phyloP scores from a whole-genome alignment of 2,329 filamentous ascomycete species.

The Pleochaeta shiraiana region DNA sequence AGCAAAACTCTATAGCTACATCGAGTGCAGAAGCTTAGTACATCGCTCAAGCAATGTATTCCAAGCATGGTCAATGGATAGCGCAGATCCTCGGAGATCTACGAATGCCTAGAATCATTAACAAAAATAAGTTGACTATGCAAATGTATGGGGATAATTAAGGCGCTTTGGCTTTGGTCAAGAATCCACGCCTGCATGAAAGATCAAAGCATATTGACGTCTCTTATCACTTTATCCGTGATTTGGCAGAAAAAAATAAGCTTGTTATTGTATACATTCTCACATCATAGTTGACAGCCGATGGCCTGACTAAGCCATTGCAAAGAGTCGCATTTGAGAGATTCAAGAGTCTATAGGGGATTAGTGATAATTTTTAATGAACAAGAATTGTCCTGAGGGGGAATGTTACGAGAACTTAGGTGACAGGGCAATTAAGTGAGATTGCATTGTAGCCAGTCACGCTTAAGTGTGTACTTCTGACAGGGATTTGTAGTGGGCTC shows the following conservation, averaged over 20 bases:
- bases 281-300: too few species aligned
- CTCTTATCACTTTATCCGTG: neutral
- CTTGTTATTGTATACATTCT: too few species aligned
- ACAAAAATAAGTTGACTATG: neutral
- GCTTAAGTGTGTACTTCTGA: too few species aligned
- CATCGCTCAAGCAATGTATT: neutral
- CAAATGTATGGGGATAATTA: neutral
- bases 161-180: neutral
- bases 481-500: too few species aligned
- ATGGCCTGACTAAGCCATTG: too few species aligned
- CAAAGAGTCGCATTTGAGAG: neutral
- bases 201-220: neutral
- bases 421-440: too few species aligned
- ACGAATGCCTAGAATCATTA: neutral
- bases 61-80: neutral
- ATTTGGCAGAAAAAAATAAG: neutral
- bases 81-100: neutral
- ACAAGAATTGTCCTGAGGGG: neutral
- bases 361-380: neutral
- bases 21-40: neutral
- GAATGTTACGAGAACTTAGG: neutral
- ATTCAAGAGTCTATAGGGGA: neutral
- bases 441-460: too few species aligned
- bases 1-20: neutral
- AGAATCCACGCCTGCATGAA: neutral